phyloP scores from a whole-genome alignment of 495 filamentous ascomycete genomes.

The Lepraria neglecta region DNA sequence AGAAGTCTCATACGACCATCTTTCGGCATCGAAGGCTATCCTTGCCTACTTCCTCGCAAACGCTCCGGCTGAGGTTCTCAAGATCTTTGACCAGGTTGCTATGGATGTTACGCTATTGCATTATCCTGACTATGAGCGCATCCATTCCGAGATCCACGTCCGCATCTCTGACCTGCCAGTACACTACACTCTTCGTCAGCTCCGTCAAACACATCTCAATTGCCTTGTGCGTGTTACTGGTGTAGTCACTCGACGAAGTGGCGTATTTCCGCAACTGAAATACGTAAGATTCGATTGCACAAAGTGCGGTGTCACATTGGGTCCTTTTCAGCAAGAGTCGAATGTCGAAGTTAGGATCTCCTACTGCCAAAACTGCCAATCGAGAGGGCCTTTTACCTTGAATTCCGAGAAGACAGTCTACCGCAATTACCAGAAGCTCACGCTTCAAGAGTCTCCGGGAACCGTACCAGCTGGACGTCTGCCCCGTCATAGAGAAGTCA shows the following conservation, averaged over 20 bases:
- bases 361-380: slow-evolving; percentile 97
- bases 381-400: slow-evolving; percentile 87
- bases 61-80: slow-evolving; percentile 84
- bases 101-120: slow-evolving; percentile 92
- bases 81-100: slow-evolving; percentile 94
- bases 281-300: slow-evolving; percentile 95
- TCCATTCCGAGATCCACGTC: slow-evolving; percentile 96
- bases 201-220: slow-evolving; percentile 95
- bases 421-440: slow-evolving; percentile 97
- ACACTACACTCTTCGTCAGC: slow-evolving; percentile 91
- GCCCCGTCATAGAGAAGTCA: slow-evolving; percentile 88
- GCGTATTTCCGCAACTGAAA: slow-evolving; percentile 96
- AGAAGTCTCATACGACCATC: slow-evolving; percentile 91
- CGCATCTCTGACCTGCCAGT: slow-evolving; percentile 92
- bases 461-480: slow-evolving; percentile 95
- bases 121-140: slow-evolving; percentile 95
- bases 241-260: slow-evolving; percentile 92
- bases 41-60: slow-evolving; percentile 98
- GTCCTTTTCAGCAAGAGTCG: slow-evolving; percentile 95
- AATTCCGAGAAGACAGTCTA: slow-evolving; percentile 99
- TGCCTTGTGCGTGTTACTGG: slow-evolving; percentile 91
- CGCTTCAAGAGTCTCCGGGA: slow-evolving; percentile 93
- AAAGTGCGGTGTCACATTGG: slow-evolving; percentile 87
- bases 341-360: slow-evolving; percentile 92
- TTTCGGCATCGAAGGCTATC: slow-evolving; percentile 83